A percentile compares a stretch with the other conserved stretches of the same genome.
These are phyloP conservation scores for Raffaelea ambrosiae DNA, from an alignment of 2,329 filamentous ascomycete genomes.

Conservation along the genomic window DNA sequence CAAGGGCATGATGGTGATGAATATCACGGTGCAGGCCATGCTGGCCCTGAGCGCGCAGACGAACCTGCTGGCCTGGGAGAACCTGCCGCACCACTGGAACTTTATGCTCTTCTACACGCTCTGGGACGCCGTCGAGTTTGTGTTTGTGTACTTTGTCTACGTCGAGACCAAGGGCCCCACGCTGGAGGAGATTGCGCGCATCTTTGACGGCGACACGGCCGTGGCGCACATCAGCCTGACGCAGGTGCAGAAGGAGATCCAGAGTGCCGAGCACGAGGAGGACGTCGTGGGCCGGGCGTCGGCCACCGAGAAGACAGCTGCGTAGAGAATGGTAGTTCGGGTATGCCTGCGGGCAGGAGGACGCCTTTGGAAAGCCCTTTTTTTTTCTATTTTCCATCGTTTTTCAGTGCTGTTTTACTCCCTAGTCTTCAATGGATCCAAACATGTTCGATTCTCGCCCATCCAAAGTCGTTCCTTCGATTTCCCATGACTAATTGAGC, in stretches of 20 bases:
- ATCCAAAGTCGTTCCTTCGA: too few species aligned
- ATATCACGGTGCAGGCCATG: conserved; percentile 13
- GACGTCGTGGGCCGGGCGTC: not conserved
- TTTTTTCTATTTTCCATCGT: too few species aligned
- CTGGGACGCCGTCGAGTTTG: conserved; percentile 51
- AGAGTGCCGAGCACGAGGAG: not conserved
- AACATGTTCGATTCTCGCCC: too few species aligned
- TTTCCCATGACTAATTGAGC: too few species aligned
- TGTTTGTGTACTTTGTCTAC: conserved; percentile 59
- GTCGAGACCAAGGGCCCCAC: conserved; percentile 64
- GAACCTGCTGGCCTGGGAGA: conserved; percentile 55
- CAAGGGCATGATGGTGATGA: conserved; percentile 30
- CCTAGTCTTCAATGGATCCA: too few species aligned
- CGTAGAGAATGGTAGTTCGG: too few species aligned
- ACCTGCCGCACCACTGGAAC: conserved; percentile 52
- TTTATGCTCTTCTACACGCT: conserved; percentile 59
- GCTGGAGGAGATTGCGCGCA: conserved; percentile 60
- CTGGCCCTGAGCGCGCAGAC: conserved; percentile 36
- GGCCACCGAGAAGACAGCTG: not conserved
- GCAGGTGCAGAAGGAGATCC: conserved; percentile 46
- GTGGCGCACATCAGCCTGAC: conserved; percentile 45
- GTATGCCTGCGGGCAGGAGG: too few species aligned
- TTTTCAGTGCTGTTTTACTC: too few species aligned
- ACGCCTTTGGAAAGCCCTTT: too few species aligned
- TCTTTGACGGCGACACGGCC: conserved; percentile 59